A percentile compares a stretch with the other conserved stretches of the same genome.
These are phyloP conservation scores for Apiotrichum gracile DNA, from an alignment of 1,284 basidiomycete genomes.

Conservation along the genomic window DNA sequence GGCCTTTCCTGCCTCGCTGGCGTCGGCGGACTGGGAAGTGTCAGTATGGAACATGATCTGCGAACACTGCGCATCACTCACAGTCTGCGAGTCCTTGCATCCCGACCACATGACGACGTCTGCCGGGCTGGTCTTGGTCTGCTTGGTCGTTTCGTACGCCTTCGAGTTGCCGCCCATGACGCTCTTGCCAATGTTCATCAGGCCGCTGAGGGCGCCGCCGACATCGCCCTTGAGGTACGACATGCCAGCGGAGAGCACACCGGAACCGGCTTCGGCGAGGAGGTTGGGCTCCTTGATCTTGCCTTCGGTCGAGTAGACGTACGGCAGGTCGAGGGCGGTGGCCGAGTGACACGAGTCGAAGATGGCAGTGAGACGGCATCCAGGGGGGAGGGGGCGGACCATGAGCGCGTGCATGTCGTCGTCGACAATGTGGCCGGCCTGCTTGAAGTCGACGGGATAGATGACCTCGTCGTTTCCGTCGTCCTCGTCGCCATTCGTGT, in stretches of 20 bases:
- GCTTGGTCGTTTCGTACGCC: constrained; percentile 46
- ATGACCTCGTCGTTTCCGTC: constrained; percentile 64
- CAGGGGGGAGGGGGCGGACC: constrained; percentile 60
- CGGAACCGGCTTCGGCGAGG: constrained; percentile 67
- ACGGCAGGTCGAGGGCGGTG: constrained; percentile 50
- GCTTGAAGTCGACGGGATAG: constrained; percentile 73
- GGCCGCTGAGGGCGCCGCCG: constrained; percentile 58
- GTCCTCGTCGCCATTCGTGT: constrained; percentile 59
- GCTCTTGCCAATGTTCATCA: constrained; percentile 30
- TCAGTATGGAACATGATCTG: not conserved
- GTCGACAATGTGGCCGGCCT: constrained; percentile 69
- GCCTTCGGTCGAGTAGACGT: constrained; percentile 78
- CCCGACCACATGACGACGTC: constrained; percentile 67
- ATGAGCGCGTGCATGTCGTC: constrained; percentile 63
- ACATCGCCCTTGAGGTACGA: constrained; percentile 57
- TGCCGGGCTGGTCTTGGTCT: constrained; percentile 71
- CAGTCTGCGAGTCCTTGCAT: constrained; percentile 83
- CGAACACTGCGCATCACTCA: too few relatives aligned
- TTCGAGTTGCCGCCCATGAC: constrained; percentile 13
- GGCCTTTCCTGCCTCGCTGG: constrained; percentile 67
- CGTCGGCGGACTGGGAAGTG: constrained; percentile 63
- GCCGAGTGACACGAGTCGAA: constrained; percentile 60
- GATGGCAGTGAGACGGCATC: constrained; percentile 80
- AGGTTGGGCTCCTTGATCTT: constrained; percentile 79
- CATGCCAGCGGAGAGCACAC: constrained; percentile 53